Base-by-base conservation (phyloP, 1,284 basidiomycete genomes). In the Phellopilus nigrolimitatus region DNA sequence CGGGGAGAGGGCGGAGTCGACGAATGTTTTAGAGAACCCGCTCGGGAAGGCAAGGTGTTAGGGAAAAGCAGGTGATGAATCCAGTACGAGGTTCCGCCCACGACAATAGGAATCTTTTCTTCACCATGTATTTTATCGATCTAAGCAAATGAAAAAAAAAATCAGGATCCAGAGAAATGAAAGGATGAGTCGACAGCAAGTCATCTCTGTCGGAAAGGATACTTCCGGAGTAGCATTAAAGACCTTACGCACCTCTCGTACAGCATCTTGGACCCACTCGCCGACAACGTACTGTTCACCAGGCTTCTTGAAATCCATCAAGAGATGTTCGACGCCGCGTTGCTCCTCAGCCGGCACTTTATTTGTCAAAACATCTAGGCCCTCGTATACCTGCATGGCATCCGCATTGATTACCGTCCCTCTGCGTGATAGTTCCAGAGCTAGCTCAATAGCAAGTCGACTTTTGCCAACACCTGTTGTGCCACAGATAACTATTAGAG, bases 381-480 rank as follows among this genome's bases (percentile, higher is more conserved):
- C 95, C n/a, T 75, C 73, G 67, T 99, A 99, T 12, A 95, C 86
- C 68, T 99, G 97, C 95, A 99, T 99, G 8, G 95, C 86, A 69
- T 99, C 97, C 7, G 94, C 91, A 60, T 97, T 97, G 64, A 99
- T 87, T 58, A 98, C 78, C 61, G 84, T 78, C 12, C 84, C 85
- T 7, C 34, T 15, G 13, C 80, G 77, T 25, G 44, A 21, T 13
- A 36, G 12, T 10, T 42, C 36, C 22, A 84, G 73, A 10, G 92
- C 93, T 12, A 99, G 75, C 53, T 97, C 84, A 17, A 99, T 83
- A 0, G 91, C 91, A 2, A 99, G 78, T 56, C 91, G 88, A 4
- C 94, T 95, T 69, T 99, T 99, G 49, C 97, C 97, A 12, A 95
- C 94, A 8, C 95, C 97, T 2, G 95, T 99, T 0, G 93, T 95